Percentiles rank a stretch among this genome's conserved stretches.
phyloP scores from a whole-genome alignment of 805 yeast genomes.

The Tetrapisispora fleetii region DNA sequence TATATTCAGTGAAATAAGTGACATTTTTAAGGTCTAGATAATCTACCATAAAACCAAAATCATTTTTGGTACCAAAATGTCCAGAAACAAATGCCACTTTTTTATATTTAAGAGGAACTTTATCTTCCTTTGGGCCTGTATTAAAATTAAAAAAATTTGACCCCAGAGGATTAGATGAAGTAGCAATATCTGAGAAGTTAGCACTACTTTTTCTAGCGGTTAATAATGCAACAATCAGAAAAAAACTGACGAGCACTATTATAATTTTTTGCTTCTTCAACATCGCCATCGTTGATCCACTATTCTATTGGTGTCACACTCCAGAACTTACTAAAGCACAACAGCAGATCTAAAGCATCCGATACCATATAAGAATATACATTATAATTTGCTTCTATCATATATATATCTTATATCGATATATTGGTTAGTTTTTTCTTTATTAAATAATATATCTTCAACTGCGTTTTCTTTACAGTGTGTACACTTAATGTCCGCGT shows the following conservation, averaged over 20 bases:
- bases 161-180: not conserved
- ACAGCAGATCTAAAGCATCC: no score
- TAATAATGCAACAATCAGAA: not conserved
- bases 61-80: constrained; percentile 7
- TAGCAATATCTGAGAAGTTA: not conserved
- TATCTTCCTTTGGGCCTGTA: no score
- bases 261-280: not conserved
- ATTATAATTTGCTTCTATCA: no score
- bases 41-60: constrained; percentile 6
- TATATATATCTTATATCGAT: no score
- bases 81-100: constrained; percentile 7
- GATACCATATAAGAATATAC: no score
- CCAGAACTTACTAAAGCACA: no score
- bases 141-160: not conserved
- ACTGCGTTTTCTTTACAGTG: no score
- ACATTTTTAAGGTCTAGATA: constrained; percentile 7
- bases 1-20: constrained; percentile 2
- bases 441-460: no score
- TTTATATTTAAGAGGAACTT: not conserved
- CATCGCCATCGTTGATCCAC: no score
- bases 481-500: no score
- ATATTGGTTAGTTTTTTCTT: no score
- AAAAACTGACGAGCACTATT: not conserved
- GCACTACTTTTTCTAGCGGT: not conserved
- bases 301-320: no score